Evolutionary conservation across 192 early-diverging fungal genomes (phyloP).

Genomic region (Coemansia sp.): DNA sequence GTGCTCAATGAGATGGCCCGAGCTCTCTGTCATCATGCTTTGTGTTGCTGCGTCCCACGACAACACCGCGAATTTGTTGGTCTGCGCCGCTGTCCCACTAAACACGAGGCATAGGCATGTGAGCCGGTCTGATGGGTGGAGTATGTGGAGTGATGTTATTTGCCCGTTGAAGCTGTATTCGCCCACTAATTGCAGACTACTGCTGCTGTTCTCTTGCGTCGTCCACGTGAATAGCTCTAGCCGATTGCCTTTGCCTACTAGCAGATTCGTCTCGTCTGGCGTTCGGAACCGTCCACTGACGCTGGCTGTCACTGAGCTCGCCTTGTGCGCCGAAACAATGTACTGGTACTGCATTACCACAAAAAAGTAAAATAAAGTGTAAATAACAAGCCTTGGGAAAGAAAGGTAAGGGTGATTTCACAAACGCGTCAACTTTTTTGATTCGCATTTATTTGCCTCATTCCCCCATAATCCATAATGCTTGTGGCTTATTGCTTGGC

Average conservation of each 20-base stretch:
- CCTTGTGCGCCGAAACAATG: constrained; percentile 80
- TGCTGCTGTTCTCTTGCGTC: too few species aligned
- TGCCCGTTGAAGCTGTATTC: constrained; percentile 73
- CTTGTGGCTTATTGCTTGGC: background rate
- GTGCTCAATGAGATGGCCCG: constrained; percentile 63
- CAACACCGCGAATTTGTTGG: constrained; percentile 70
- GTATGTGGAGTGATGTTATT: constrained; percentile 58
- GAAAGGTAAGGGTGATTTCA: background rate
- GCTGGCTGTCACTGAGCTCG: constrained; percentile 70
- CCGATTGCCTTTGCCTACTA: constrained; percentile 62
- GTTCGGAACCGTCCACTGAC: constrained; percentile 69
- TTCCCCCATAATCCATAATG: background rate
- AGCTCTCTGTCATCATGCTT: constrained; percentile 65
- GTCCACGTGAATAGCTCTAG: constrained; percentile 58
- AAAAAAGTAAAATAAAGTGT: background rate
- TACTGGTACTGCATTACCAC: constrained; percentile 64
- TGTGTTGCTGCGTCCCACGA: constrained; percentile 61
- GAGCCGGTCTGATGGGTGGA: constrained; percentile 32
- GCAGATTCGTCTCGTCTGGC: constrained; percentile 66
- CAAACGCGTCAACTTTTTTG: background rate
- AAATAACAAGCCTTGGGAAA: background rate
- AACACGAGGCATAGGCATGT: constrained; percentile 69
- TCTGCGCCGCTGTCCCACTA: constrained; percentile 55
- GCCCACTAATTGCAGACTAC: constrained; percentile 56
- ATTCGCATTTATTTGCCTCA: too few species aligned